These are phyloP conservation scores for Fusarium subtropicale DNA, from an alignment of 2,329 filamentous ascomycete genomes.

Conservation along the genomic window DNA sequence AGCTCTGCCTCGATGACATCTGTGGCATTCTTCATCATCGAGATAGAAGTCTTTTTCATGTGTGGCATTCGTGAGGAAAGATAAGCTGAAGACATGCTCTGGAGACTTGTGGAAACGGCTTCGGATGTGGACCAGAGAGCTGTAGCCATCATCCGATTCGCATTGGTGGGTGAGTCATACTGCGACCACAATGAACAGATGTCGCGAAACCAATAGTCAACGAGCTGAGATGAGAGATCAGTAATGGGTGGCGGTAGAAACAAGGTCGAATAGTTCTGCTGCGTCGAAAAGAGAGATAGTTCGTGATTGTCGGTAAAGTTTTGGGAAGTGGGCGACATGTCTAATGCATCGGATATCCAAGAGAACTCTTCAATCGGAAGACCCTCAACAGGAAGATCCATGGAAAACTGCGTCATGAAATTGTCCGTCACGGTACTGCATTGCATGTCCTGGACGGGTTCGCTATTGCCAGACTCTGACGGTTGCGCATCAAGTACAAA, in stretches of 20 bases:
- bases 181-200: constrained; percentile 57
- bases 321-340: constrained; percentile 1
- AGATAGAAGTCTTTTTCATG: constrained; percentile 49
- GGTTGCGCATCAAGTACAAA: constrained; percentile 9
- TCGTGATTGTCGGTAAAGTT: background rate
- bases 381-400: background rate
- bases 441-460: background rate
- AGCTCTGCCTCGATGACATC: constrained; percentile 52
- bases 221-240: constrained; percentile 46
- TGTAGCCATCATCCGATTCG: constrained; percentile 54
- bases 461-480: background rate
- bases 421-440: background rate
- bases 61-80: constrained; percentile 51
- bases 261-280: constrained; percentile 8
- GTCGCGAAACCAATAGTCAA: constrained; percentile 54
- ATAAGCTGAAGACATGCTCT: constrained; percentile 56
- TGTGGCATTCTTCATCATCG: constrained; percentile 52
- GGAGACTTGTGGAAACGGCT: constrained; percentile 54
- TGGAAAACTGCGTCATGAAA: constrained; percentile 8
- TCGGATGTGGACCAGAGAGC: constrained; percentile 54
- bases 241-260: constrained; percentile 30
- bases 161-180: constrained; percentile 55
- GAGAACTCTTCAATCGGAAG: constrained; percentile 11
- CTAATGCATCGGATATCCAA: constrained; percentile 19
- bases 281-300: constrained; percentile 11